Evolutionary conservation across 768 basidiomycete species (phyloP).

Genomic region (Leccinum boreale): DNA sequence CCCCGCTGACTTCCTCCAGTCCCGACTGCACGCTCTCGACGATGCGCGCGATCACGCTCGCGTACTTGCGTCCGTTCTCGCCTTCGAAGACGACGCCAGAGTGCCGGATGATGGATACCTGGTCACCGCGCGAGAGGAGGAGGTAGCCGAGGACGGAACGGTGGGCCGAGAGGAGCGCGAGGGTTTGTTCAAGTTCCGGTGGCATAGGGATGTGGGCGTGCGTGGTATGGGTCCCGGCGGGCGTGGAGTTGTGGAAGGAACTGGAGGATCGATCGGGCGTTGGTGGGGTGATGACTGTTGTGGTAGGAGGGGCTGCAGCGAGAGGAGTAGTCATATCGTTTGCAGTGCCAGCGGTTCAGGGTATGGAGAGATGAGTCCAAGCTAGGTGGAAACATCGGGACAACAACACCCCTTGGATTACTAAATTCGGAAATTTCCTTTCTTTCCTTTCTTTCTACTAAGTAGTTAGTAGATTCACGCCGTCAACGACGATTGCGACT

Average conservation of each 20-base stretch:
- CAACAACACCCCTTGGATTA: too few species aligned
- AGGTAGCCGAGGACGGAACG: slow-evolving; percentile 86
- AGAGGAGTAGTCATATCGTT: slow-evolving; percentile 12
- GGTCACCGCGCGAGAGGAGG: slow-evolving; percentile 69
- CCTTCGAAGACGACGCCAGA: slow-evolving; percentile 86
- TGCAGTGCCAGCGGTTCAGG: too few species aligned
- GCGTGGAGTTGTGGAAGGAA: slow-evolving; percentile 2
- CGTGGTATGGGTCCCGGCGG: slow-evolving; percentile 1
- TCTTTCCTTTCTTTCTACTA: too few species aligned
- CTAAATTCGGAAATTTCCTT: too few species aligned
- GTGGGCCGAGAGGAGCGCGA: slow-evolving; percentile 73
- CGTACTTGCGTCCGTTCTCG: slow-evolving; percentile 76
- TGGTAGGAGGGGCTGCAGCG: neutral
- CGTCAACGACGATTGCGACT: slow-evolving; percentile 48
- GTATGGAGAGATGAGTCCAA: too few species aligned
- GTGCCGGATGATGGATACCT: slow-evolving; percentile 77
- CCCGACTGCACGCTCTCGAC: slow-evolving; percentile 78
- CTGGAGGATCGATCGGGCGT: slow-evolving; percentile 5
- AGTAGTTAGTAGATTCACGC: too few species aligned
- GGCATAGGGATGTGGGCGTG: slow-evolving; percentile 39
- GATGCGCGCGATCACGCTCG: slow-evolving; percentile 66
- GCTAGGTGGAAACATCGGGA: too few species aligned
- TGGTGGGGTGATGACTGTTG: neutral
- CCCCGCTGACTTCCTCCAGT: slow-evolving; percentile 70
- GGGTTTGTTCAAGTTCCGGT: slow-evolving; percentile 81